Evolutionary conservation across 495 filamentous ascomycete genomes (phyloP).

Genomic region (Hypoxylon fragiforme): DNA sequence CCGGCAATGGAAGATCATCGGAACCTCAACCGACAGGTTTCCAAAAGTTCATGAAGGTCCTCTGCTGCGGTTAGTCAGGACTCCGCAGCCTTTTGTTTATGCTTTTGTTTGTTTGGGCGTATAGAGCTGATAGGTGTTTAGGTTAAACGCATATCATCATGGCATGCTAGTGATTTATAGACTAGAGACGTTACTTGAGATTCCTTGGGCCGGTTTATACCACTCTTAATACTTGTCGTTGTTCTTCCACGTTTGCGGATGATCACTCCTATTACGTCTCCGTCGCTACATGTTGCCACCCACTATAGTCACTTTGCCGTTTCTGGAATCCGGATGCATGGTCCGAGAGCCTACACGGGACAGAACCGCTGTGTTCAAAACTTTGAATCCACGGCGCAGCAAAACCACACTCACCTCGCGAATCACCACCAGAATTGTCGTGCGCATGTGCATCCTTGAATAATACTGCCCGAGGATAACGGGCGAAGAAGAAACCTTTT

Average conservation of each 20-base stretch:
- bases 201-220: slow-evolving; percentile 27
- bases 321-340: slow-evolving; percentile 7
- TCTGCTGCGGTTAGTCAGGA: slow-evolving; percentile 73
- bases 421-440: slow-evolving; percentile 8
- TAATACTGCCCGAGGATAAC: slow-evolving; percentile 9
- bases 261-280: slow-evolving; percentile 16
- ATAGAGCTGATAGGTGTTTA: slow-evolving; percentile 6
- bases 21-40: slow-evolving; percentile 58
- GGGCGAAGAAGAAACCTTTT: slow-evolving; percentile 11
- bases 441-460: not conserved
- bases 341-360: not conserved
- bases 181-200: slow-evolving; percentile 34
- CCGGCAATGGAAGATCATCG: slow-evolving; percentile 45
- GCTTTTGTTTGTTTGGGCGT: not conserved
- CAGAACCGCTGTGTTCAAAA: not conserved
- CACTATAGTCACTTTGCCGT: slow-evolving; percentile 11
- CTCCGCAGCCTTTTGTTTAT: too few relatives aligned
- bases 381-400: slow-evolving; percentile 1
- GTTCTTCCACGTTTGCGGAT: slow-evolving; percentile 6
- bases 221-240: slow-evolving; percentile 35
- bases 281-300: slow-evolving; percentile 7
- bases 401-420: not conserved
- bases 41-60: slow-evolving; percentile 78
- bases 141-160: slow-evolving; percentile 28
- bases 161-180: slow-evolving; percentile 36